phyloP scores from a whole-genome alignment of 768 basidiomycete genomes.

The Lactarius deliciosus region DNA sequence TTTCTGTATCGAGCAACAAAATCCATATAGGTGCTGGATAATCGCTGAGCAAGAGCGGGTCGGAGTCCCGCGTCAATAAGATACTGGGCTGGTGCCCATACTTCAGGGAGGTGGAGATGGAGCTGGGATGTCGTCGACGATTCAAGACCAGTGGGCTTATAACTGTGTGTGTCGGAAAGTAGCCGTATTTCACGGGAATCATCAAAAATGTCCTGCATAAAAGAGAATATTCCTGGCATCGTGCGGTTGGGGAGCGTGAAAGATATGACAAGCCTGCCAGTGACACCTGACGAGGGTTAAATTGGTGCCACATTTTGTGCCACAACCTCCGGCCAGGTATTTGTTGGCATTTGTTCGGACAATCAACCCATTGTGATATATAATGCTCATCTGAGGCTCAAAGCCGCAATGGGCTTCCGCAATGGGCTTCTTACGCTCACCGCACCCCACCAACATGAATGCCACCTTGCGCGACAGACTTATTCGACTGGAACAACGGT shows the following conservation, averaged over 20 bases:
- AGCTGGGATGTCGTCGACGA: background rate
- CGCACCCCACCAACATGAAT: constrained; percentile 7
- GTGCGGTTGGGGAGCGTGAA: background rate
- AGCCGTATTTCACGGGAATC: background rate
- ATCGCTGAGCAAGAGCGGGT: background rate
- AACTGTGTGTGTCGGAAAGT: background rate
- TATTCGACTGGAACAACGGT: constrained; percentile 8
- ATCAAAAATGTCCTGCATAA: background rate
- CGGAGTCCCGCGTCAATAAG: constrained; percentile 12
- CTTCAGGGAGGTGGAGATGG: constrained; percentile 13
- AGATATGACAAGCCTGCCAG: no score
- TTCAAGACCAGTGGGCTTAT: background rate
- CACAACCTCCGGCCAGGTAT: background rate
- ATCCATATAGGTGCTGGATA: background rate
- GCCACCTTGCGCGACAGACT: constrained; percentile 1
- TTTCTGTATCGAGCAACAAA: background rate
- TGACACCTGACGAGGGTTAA: background rate
- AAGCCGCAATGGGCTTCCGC: no score
- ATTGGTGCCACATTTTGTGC: background rate
- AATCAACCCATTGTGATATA: constrained; percentile 5
- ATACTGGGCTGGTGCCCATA: background rate
- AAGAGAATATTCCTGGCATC: background rate
- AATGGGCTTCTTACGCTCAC: background rate
- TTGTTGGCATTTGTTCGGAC: background rate
- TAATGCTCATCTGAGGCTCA: background rate